Conservation (phyloP, 2,329 filamentous ascomycete genomes). For the Dactylonectria estremocensis region DNA sequence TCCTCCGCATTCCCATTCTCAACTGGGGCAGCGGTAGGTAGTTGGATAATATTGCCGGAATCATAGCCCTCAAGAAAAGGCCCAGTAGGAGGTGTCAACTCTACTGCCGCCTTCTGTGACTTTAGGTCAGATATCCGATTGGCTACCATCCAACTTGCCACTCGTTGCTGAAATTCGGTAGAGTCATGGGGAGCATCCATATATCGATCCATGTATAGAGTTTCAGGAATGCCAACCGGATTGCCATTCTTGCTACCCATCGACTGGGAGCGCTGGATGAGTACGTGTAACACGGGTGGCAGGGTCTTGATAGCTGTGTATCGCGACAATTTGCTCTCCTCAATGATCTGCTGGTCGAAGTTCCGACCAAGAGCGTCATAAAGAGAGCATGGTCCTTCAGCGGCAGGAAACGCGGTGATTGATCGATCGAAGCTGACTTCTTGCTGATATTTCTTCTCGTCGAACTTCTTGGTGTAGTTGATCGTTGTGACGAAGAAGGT, state of each 20-base stretch:
- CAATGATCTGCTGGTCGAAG: slow-evolving; percentile 85
- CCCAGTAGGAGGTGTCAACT: slow-evolving; percentile 45
- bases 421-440: slow-evolving; percentile 72
- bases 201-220: slow-evolving; percentile 90
- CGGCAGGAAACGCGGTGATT: slow-evolving; percentile 72
- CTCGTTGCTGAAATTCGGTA: slow-evolving; percentile 74
- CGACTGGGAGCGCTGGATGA: slow-evolving; percentile 86
- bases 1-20: slow-evolving; percentile 22
- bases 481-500: slow-evolving; percentile 75
- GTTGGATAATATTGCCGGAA: slow-evolving; percentile 17
- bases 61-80: slow-evolving; percentile 48
- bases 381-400: slow-evolving; percentile 71
- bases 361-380: slow-evolving; percentile 89
- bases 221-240: slow-evolving; percentile 84
- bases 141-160: slow-evolving; percentile 83
- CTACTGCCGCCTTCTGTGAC: slow-evolving; percentile 51
- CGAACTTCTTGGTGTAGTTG: slow-evolving; percentile 71
- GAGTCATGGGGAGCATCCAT: slow-evolving; percentile 77
- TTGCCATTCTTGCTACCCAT: slow-evolving; percentile 83
- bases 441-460: slow-evolving; percentile 57
- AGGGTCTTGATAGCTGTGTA: slow-evolving; percentile 83
- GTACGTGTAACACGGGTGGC: slow-evolving; percentile 89
- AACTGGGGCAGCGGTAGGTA: not conserved
- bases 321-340: slow-evolving; percentile 72
- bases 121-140: slow-evolving; percentile 72